Conservation (phyloP, 495 filamentous ascomycete species). For the Annulohypoxylon maeteangense region DNA sequence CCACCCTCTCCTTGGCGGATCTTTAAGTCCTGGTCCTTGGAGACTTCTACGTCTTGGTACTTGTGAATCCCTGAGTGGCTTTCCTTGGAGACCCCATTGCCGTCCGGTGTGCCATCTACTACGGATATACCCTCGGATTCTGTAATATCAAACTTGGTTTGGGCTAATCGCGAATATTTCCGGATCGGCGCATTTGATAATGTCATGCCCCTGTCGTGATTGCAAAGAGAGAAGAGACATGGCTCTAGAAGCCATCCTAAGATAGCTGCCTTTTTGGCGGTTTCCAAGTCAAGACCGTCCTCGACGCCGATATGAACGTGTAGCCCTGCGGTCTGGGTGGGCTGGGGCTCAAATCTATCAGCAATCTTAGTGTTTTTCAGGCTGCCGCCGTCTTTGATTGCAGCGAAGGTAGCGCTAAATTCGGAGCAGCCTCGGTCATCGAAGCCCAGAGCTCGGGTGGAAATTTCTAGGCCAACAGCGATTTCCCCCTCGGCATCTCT, state of each 20-base stretch:
- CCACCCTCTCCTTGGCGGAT: background rate
- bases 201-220: background rate
- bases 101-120: background rate
- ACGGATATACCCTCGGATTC: background rate
- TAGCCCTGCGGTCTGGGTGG: background rate
- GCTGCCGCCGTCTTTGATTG: background rate
- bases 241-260: conserved; percentile 16
- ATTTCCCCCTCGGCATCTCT: background rate
- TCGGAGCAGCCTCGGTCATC: conserved; percentile 9
- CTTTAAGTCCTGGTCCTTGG: background rate
- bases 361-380: background rate
- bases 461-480: conserved; percentile 12
- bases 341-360: background rate
- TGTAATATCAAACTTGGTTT: background rate
- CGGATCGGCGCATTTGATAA: conserved; percentile 8
- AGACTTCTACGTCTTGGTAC: background rate
- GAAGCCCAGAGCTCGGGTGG: conserved; percentile 9
- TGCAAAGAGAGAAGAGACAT: conserved; percentile 16
- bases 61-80: background rate
- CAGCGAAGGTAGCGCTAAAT: conserved; percentile 6
- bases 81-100: too few species aligned
- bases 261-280: conserved; percentile 2
- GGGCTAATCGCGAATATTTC: conserved; percentile 7
- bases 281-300: conserved; percentile 13
- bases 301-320: conserved; percentile 15